These are phyloP conservation scores for Neoconidiobolus thromboides DNA, from an alignment of 371 early-diverging fungal species.

Conservation along the genomic window DNA sequence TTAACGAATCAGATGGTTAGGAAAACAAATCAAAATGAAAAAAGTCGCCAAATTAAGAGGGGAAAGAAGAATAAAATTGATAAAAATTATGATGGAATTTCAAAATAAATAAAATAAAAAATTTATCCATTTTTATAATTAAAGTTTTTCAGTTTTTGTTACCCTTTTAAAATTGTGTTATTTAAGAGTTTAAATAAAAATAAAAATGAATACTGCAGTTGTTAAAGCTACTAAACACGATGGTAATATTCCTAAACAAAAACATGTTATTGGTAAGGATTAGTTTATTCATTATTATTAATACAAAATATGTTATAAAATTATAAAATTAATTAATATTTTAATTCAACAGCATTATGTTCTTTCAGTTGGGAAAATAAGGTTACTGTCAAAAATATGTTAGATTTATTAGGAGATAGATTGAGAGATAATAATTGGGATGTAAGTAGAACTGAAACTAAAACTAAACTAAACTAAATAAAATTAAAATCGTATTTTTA, in stretches of 20 bases:
- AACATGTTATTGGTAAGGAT: not conserved
- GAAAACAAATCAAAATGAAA: too few species aligned
- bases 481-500: not conserved
- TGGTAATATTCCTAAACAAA: not conserved
- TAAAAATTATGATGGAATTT: too few species aligned
- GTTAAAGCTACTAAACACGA: not conserved
- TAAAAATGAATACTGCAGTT: not conserved
- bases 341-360: conserved; percentile 3
- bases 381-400: conserved; percentile 2
- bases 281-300: not conserved
- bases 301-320: not conserved
- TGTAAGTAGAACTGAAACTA: not conserved
- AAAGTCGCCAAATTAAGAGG: too few species aligned
- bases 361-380: not conserved
- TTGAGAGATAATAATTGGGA: not conserved
- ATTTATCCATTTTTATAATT: too few species aligned
- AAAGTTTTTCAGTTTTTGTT: too few species aligned
- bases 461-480: not conserved
- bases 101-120: too few species aligned
- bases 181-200: too few species aligned
- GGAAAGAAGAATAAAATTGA: too few species aligned
- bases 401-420: conserved; percentile 3
- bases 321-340: not conserved
- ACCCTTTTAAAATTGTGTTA: too few species aligned
- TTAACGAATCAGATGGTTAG: too few species aligned